A percentile compares a stretch with the other conserved stretches of the same genome.
These are phyloP conservation scores for Ceratocystiopsis sp. DNA, from an alignment of 2,329 filamentous ascomycete species.

Conservation along the genomic window DNA sequence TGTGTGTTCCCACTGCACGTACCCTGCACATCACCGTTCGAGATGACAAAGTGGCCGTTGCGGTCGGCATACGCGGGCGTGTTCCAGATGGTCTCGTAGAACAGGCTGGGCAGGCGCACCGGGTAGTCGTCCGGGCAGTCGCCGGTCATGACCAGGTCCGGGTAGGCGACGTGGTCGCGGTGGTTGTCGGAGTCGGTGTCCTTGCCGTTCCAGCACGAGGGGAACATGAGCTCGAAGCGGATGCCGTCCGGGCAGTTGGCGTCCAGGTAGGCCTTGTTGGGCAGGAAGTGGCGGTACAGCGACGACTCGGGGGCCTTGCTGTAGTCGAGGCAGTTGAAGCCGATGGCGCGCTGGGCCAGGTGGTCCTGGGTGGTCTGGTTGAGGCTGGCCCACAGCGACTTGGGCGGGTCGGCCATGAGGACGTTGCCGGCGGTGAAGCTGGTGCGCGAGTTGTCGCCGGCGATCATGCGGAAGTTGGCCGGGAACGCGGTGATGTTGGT, in stretches of 20 bases:
- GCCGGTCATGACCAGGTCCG: slow-evolving; percentile 58
- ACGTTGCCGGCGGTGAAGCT: slow-evolving; percentile 55
- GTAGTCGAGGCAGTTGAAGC: slow-evolving; percentile 95
- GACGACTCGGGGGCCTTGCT: slow-evolving; percentile 46
- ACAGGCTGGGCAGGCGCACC: slow-evolving; percentile 53
- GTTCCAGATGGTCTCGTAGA: slow-evolving; percentile 76
- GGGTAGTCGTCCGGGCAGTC: slow-evolving; percentile 54
- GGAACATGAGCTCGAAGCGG: slow-evolving; percentile 73
- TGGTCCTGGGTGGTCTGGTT: slow-evolving; percentile 49
- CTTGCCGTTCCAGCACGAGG: slow-evolving; percentile 73
- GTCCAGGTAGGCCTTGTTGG: slow-evolving; percentile 65
- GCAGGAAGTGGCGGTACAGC: slow-evolving; percentile 66
- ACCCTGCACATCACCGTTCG: slow-evolving; percentile 65
- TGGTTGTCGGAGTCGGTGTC: slow-evolving; percentile 38
- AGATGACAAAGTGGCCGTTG: slow-evolving; percentile 53
- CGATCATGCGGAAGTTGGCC: slow-evolving; percentile 62
- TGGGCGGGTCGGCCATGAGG: slow-evolving; percentile 42
- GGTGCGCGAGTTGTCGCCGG: slow-evolving; percentile 51
- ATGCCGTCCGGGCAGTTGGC: slow-evolving; percentile 67
- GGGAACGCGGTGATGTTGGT: slow-evolving; percentile 59
- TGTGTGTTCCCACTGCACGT: slow-evolving; percentile 6
- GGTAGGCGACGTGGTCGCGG: slow-evolving; percentile 59
- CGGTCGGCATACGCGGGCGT: slow-evolving; percentile 46
- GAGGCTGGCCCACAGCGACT: slow-evolving; percentile 50
- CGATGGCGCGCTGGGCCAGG: slow-evolving; percentile 64